A percentile compares a stretch with the other conserved stretches of the same genome.
phyloP scores from a whole-genome alignment of 805 yeast species.

The Vanderwaltozyma verrucispora region DNA sequence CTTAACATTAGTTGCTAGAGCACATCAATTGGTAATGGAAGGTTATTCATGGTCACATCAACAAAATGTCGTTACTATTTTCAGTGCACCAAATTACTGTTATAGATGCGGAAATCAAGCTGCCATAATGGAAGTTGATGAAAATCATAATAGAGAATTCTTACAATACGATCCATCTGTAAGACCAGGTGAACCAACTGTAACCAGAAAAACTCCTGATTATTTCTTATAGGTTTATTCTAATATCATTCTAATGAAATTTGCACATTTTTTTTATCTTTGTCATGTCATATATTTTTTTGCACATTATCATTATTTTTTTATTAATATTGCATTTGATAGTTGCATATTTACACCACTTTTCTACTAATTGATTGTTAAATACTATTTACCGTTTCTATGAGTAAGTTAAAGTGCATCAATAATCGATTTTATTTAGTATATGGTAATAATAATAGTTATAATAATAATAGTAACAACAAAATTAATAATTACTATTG shows the following conservation, averaged over 20 bases:
- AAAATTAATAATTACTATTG: too few relatives aligned
- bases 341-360: too few relatives aligned
- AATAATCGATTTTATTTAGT: too few relatives aligned
- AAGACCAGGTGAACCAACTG: constrained; percentile 94
- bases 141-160: constrained; percentile 77
- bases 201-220: constrained; percentile 93
- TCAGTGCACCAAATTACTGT: constrained; percentile 90
- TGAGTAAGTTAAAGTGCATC: too few relatives aligned
- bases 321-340: neutral
- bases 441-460: too few relatives aligned
- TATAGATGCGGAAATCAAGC: constrained; percentile 96
- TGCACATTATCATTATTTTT: neutral
- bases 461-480: too few relatives aligned
- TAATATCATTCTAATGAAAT: neutral
- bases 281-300: neutral
- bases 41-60: constrained; percentile 91
- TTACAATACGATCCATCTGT: constrained; percentile 91
- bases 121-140: constrained; percentile 94
- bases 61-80: constrained; percentile 83
- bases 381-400: too few relatives aligned
- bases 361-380: too few relatives aligned
- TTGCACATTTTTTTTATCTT: neutral
- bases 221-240: constrained; percentile 53
- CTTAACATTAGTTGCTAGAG: constrained; percentile 74
- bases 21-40: constrained; percentile 93